Conservation (phyloP, 192 early-diverging fungal species). For the Funneliformis mosseae region DNA sequence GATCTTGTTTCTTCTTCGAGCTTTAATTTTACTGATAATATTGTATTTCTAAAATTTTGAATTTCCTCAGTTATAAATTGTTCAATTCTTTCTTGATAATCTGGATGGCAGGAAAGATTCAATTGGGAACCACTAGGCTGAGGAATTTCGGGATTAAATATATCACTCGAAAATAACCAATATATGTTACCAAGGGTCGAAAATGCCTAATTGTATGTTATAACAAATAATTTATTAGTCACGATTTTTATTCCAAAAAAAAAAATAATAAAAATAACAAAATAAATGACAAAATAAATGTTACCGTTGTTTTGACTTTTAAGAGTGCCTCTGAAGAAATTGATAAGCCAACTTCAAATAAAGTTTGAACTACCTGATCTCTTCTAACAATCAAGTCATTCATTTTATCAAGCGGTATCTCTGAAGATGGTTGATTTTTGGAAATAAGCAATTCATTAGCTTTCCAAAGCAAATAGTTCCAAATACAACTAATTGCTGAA, state of each 20-base stretch:
- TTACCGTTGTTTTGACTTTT: slow-evolving; percentile 12
- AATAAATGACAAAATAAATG: background rate
- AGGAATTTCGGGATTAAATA: slow-evolving; percentile 38
- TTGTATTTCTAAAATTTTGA: slow-evolving; percentile 35
- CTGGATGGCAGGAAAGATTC: slow-evolving; percentile 39
- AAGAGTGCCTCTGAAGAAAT: background rate
- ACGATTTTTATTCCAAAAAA: background rate
- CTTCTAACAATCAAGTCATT: slow-evolving; percentile 9
- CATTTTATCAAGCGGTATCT: background rate
- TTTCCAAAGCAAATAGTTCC: slow-evolving; percentile 45
- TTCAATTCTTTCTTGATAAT: slow-evolving; percentile 40
- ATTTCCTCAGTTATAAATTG: slow-evolving; percentile 46
- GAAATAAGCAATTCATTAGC: slow-evolving; percentile 1
- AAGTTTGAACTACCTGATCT: slow-evolving; percentile 21
- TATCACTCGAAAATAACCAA: slow-evolving; percentile 53
- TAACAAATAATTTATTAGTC: no score
- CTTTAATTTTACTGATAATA: slow-evolving; percentile 25
- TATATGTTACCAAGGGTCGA: slow-evolving; percentile 50
- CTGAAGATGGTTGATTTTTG: background rate
- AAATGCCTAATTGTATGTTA: slow-evolving; percentile 37
- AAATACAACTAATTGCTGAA: slow-evolving; percentile 40
- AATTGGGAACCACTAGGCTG: slow-evolving; percentile 33
- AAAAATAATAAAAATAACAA: background rate
- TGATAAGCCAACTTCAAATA: slow-evolving; percentile 4
- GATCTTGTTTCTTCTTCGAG: slow-evolving; percentile 34